Conservation (phyloP, 1,284 basidiomycete species). For the Heliocybe sulcata region DNA sequence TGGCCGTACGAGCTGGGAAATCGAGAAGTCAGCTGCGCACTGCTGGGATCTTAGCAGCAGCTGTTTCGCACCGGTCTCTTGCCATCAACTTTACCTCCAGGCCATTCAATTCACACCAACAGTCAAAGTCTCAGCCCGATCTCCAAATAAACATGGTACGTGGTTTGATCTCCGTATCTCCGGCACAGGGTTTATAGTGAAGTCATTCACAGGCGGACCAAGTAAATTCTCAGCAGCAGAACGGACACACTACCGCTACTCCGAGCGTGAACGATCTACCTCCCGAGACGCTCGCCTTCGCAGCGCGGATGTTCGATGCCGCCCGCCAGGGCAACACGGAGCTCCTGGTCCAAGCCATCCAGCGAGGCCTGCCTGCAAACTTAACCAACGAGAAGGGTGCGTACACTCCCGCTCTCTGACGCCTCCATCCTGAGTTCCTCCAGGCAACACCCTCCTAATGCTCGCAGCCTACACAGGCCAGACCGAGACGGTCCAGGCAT, state of each 20-base stretch:
- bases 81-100: not conserved
- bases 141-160: not conserved
- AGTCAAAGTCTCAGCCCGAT: not conserved
- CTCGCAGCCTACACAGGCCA: constrained; percentile 79
- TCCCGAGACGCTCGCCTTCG: constrained; percentile 57
- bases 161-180: not conserved
- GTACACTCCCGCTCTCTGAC: constrained; percentile 4
- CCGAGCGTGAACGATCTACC: constrained; percentile 19
- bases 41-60: not conserved
- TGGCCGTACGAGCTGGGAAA: not conserved
- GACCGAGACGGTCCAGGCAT: constrained; percentile 40
- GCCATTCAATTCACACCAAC: not conserved
- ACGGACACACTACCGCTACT: not conserved
- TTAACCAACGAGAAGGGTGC: constrained; percentile 69
- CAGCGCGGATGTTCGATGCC: constrained; percentile 70
- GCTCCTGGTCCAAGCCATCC: constrained; percentile 51
- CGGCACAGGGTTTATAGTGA: not conserved
- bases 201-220: not conserved
- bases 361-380: constrained; percentile 71
- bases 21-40: not conserved
- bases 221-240: not conserved
- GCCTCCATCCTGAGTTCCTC: not conserved
- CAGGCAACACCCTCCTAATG: constrained; percentile 79
- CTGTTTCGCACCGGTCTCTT: not conserved
- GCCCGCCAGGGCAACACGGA: constrained; percentile 56